Evolutionary conservation across 768 basidiomycete genomes (phyloP).

Genomic region (Exsudoporus frostii): DNA sequence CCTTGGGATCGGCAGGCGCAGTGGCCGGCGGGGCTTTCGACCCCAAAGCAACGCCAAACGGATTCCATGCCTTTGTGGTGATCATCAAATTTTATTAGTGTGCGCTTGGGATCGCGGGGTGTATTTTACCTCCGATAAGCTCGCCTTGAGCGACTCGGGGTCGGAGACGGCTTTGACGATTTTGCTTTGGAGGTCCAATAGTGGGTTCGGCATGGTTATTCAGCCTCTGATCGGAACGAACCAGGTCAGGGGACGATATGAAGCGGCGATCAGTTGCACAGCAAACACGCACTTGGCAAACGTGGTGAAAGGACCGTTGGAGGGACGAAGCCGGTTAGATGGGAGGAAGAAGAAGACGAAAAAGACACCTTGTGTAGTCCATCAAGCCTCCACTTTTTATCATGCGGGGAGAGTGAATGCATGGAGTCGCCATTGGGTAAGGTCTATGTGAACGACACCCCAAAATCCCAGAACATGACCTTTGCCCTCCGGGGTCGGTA

Average conservation of each 20-base stretch:
- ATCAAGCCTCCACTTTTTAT: not conserved
- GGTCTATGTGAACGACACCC: not conserved
- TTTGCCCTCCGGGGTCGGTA: not conserved
- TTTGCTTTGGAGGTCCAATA: conserved; percentile 8
- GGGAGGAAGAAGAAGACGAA: not conserved
- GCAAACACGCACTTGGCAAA: conserved; percentile 1
- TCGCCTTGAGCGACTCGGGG: conserved; percentile 6
- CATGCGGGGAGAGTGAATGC: too few relatives aligned
- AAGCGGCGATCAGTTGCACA: not conserved
- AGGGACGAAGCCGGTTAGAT: not conserved
- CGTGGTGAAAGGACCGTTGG: too few relatives aligned
- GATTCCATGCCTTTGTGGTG: not conserved
- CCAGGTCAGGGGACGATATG: not conserved
- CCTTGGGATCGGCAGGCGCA: not conserved
- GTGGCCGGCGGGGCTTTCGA: not conserved
- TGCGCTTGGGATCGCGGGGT: not conserved
- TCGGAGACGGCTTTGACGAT: conserved; percentile 22
- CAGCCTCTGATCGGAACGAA: not conserved
- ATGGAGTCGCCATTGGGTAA: not conserved
- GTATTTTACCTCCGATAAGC: conserved; percentile 1
- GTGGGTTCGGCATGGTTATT: conserved; percentile 8
- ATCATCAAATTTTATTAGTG: not conserved
- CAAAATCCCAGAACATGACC: not conserved
- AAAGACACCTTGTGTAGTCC: not conserved
- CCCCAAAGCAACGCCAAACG: not conserved